phyloP scores from a whole-genome alignment of 805 yeast genomes.

The Nakazawaea holstii region DNA sequence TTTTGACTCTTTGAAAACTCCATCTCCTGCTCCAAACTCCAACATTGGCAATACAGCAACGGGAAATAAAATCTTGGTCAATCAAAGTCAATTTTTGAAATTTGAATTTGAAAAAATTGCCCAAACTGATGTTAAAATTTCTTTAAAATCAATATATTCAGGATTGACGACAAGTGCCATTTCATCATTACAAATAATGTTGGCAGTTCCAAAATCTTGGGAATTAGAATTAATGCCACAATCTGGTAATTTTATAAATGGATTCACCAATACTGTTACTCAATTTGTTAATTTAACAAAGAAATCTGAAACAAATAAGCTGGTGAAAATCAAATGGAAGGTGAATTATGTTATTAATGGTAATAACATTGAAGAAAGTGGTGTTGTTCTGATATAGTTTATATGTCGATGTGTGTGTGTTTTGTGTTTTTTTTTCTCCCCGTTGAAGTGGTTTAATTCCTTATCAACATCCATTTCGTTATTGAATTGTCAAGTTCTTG shows the following conservation, averaged over 20 bases:
- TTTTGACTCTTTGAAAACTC: slow-evolving; percentile 13
- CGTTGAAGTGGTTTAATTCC: background rate
- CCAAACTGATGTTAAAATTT: slow-evolving; percentile 30
- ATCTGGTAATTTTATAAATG: slow-evolving; percentile 46
- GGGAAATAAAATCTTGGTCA: slow-evolving; percentile 21
- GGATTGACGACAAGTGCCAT: slow-evolving; percentile 42
- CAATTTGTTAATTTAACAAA: slow-evolving; percentile 43
- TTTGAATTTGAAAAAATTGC: slow-evolving; percentile 40
- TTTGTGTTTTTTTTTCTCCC: background rate
- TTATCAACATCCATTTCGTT: background rate
- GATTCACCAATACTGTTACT: slow-evolving; percentile 39
- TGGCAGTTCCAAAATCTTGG: slow-evolving; percentile 69
- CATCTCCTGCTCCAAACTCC: slow-evolving; percentile 2
- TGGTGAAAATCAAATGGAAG: slow-evolving; percentile 76
- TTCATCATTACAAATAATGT: slow-evolving; percentile 47
- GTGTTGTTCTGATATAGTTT: slow-evolving; percentile 30
- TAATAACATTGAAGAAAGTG: slow-evolving; percentile 47
- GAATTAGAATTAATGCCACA: slow-evolving; percentile 58
- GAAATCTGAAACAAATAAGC: slow-evolving; percentile 24
- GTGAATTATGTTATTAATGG: slow-evolving; percentile 48
- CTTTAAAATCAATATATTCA: slow-evolving; percentile 45
- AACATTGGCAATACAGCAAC: background rate
- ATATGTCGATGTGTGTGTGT: background rate
- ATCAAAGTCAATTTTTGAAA: slow-evolving; percentile 40
- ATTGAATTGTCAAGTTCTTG: no score